Evolutionary conservation across 495 filamentous ascomycete genomes (phyloP), one percentile per base, ranked within the genome.

Genomic region (Penicillium egyptiacum): DNA sequence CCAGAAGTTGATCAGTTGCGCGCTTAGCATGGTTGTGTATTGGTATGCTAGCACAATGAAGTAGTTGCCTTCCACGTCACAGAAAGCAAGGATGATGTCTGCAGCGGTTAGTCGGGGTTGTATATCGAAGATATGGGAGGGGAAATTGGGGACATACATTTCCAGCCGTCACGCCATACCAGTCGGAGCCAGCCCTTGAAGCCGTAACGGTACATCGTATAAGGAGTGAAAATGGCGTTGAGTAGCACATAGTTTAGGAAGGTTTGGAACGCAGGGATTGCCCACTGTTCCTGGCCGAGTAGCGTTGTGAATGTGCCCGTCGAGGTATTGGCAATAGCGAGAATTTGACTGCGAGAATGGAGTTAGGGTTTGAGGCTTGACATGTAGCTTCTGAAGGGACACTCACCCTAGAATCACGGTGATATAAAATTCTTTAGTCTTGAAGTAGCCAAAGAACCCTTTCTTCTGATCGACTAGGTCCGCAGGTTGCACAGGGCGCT

Each of bases 1-100:
- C 93, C 94, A 98, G 82, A 98, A 98, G 80, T 96, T 96, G 74
- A 98, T 92, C 31, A 98, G 81, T 75, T 97, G 92, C 9, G 90
- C 92, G 50, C 89, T 94, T 35, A 94, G 83, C 69, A 92, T 88
- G 66, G 86, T 94, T 47, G 92, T 95, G 74, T 96, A 95, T 26
- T 88, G 82, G 78, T 96, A 98, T 39, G 92, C 94, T 23, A 97
- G 83, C 44, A 98, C 94, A 59, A 89, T 88, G 72, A 98, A 97
- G 79, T 96, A 98, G 75, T 98, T 98, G 42, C 94, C 94, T 75
- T 96, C 83, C 45, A 98, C 94, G 65, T 98, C 94, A 41, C 92
- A 81, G 76, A 97, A 96, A 28, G 87, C 83, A 39, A 98, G 82
- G 65, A 98, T 90, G 64, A 95, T 82, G 70, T 97, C 80, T 83